These are phyloP conservation scores for Medakamo hakoo DNA, from an alignment of 139 green algal species.

Conservation along the genomic window DNA sequence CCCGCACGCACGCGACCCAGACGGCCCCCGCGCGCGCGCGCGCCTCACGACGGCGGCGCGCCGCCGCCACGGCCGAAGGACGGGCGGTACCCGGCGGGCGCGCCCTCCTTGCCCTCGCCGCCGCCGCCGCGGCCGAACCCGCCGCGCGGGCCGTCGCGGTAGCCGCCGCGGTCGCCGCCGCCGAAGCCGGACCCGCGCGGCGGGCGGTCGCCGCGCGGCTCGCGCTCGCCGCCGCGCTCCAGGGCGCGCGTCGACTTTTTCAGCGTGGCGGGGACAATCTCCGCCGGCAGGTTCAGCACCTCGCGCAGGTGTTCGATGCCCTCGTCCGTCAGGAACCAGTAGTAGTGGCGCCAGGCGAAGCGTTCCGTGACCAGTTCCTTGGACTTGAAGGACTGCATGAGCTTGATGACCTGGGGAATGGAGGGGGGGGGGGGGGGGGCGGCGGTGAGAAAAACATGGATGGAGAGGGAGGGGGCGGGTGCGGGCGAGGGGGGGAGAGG, in stretches of 20 bases:
- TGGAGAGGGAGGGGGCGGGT: no score
- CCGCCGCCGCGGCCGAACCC: constrained; percentile 29
- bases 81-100: constrained; percentile 35
- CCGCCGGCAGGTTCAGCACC: constrained; percentile 91
- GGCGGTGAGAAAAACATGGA: no score
- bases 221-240: constrained; percentile 18
- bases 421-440: no score
- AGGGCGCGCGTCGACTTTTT: constrained; percentile 83
- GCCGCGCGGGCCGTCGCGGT: constrained; percentile 22
- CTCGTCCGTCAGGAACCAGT: constrained; percentile 97
- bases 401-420: constrained; percentile 36
- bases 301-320: constrained; percentile 96
- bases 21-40: no score
- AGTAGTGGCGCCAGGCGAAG: constrained; percentile 98
- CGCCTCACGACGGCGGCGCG: not conserved
- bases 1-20: no score
- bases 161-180: constrained; percentile 11
- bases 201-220: constrained; percentile 19
- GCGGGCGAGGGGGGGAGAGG: no score
- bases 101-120: constrained; percentile 28
- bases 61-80: constrained; percentile 30
- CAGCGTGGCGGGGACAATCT: constrained; percentile 83
- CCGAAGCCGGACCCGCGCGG: constrained; percentile 37
- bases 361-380: constrained; percentile 90
- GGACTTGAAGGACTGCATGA: constrained; percentile 84